Evolutionary conservation across 805 yeast genomes (phyloP), one percentile per base, ranked within the genome.

Genomic region (Zygoascus biomembranicola): DNA sequence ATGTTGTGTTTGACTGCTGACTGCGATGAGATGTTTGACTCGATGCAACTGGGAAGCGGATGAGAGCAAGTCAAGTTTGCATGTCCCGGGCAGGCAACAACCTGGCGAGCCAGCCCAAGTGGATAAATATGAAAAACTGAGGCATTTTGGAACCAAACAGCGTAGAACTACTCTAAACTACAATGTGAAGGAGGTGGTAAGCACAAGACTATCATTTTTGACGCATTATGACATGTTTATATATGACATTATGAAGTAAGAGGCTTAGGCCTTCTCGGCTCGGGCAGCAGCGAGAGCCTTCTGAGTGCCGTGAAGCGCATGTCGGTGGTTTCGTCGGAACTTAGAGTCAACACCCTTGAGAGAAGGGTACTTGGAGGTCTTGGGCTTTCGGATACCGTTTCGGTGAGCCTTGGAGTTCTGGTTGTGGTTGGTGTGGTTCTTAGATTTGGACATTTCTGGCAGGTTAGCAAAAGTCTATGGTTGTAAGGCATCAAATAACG

Each of bases 391-490:
- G 82, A 94, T 92, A 82, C 99, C 99, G 87, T 94, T 94, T 65
- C 85, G 90, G 97, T 94, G 99, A 73, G 98, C 98, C 95, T 94
- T 94, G 77, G 79, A 87, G 90, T 86, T 87, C 81, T 92, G 98
- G 95, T 94, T 94, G 81, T 94, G 99, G 80, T 90, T 90, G 79
- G 99, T 94, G 78, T 94, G 98, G 81, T 94, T 94, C 97, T 94
- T 94, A 68, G 98, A 92, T 82, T 94, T 94, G 78, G 99, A 76
- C 99, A 94, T 92, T 79, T 76, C 57, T 52, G 16, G 50, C 42
- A 14, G 28, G 52, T 48, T 37, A 42, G 52, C 13, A 19, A 8
- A 35, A 6, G 6, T 23, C 28, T 23, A 3, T 23, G 28, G 28
- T n/a, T n/a, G n/a, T n/a, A n/a, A n/a, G n/a, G n/a, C n/a, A n/a